Evolutionary conservation across 1,139 yeast genomes (phyloP).

Genomic region (Yamadazyma oceani): DNA sequence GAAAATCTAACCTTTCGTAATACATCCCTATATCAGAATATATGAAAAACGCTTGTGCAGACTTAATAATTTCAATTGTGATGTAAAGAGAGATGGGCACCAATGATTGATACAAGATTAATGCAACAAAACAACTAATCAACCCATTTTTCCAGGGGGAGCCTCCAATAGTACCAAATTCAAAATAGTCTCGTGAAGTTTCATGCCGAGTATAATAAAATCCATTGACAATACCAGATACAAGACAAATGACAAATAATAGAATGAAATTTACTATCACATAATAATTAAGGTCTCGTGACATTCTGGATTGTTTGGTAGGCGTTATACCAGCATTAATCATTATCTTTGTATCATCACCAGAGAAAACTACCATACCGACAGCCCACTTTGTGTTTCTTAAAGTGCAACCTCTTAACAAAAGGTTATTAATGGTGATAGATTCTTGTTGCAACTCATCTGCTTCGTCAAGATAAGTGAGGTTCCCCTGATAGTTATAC

Average conservation of each 20-base stretch:
- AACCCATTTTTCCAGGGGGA: constrained; percentile 53
- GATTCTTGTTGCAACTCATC: constrained; percentile 35
- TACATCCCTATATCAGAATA: constrained; percentile 54
- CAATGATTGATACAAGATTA: constrained; percentile 56
- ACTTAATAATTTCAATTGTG: constrained; percentile 59
- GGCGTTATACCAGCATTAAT: constrained; percentile 59
- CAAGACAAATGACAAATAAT: constrained; percentile 50
- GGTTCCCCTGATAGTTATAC: constrained; percentile 56
- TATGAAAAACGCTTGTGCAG: constrained; percentile 58
- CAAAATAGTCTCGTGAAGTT: constrained; percentile 45
- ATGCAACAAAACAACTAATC: constrained; percentile 50
- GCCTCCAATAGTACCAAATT: constrained; percentile 52
- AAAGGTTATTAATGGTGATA: constrained; percentile 47
- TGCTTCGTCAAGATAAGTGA: constrained; percentile 31
- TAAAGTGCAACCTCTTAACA: constrained; percentile 52
- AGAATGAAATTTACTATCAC: constrained; percentile 49
- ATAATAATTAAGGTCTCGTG: constrained; percentile 51
- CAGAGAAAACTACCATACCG: constrained; percentile 53
- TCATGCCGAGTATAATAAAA: constrained; percentile 36
- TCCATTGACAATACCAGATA: constrained; percentile 54
- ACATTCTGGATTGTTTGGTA: constrained; percentile 53
- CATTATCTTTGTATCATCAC: constrained; percentile 57
- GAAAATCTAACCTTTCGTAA: constrained; percentile 51
- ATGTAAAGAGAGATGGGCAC: constrained; percentile 62
- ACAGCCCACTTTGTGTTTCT: constrained; percentile 58